Base-by-base conservation (phyloP, 345 rosid species). In the Aquilaria malaccensis region DNA sequence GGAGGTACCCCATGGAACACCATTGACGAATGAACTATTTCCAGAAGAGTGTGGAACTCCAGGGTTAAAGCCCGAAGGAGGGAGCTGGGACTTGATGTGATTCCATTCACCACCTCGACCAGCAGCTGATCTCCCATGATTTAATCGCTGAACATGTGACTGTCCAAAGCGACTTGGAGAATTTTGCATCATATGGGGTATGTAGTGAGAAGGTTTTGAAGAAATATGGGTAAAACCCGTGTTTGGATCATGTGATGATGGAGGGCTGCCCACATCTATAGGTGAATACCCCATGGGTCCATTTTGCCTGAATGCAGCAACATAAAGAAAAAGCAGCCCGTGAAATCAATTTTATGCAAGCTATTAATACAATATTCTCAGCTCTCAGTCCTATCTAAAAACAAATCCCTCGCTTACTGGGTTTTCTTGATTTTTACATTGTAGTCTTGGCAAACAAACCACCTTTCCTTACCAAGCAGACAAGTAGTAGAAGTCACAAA, bases 111-210 rank as follows among this genome's bases (percentile, higher is more conserved):
- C 65, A 56, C 80, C 76, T 63, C 84, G 72, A 69, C 61, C 83
- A 64, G 74, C 58, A 55, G 78, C 59, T 55, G 81, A 63, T 69
- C 95, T 86, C 62, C 83, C 90, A 52, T 86, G 78, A 66, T 78
- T 76, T 59, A 47, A 62, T 67, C 82, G 80, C 41, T 70, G 95
- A 59, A 68, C 74, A 68, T 83, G 83, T 66, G 81, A 95, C 66
- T 94, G 99, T 58, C 97, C 88, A 70, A 94, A 84, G 54, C 97
- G 96, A 73, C 99, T 94, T 7, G 91, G 91, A 62, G 89, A 77
- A 78, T 82, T 94, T 67, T 88, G 93, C 3, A 88, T 50, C 54
- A 74, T 52, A 55, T 85, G 95, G 12, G 88, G 75, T 59, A 63
- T 71, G 57, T 73, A 75, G 76, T 80, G 77, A 51, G 86, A 67